Evolutionary conservation across 2,329 filamentous ascomycete genomes (phyloP).

Genomic region (Rhinocladiella mackenziei): DNA sequence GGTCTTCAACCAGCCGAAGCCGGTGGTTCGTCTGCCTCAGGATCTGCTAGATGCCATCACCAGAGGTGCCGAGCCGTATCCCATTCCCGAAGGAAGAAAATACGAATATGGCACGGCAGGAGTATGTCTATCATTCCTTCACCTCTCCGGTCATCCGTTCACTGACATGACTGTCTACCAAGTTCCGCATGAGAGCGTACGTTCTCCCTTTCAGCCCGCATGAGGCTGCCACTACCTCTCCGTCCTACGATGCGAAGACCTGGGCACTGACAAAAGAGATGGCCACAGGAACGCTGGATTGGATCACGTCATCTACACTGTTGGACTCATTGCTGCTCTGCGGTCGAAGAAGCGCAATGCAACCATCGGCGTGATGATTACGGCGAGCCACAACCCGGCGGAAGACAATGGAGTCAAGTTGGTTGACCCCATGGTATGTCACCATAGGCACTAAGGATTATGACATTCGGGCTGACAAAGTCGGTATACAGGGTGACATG

Average conservation of each 20-base stretch:
- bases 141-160: constrained; percentile 6
- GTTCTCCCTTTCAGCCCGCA: constrained; percentile 32
- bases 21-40: constrained; percentile 26
- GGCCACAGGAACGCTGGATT: constrained; percentile 53
- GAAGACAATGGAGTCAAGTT: constrained; percentile 92
- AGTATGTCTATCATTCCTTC: constrained; percentile 42
- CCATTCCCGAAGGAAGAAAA: constrained; percentile 47
- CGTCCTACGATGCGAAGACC: constrained; percentile 29
- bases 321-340: constrained; percentile 81
- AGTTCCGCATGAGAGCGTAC: constrained; percentile 70
- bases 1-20: constrained; percentile 30
- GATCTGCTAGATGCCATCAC: constrained; percentile 44
- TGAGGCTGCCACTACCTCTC: constrained; percentile 31
- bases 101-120: constrained; percentile 61
- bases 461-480: constrained; percentile 21
- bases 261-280: constrained; percentile 31
- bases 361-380: constrained; percentile 95
- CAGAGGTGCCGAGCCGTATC: constrained; percentile 47
- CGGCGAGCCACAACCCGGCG: constrained; percentile 86
- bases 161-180: constrained; percentile 25
- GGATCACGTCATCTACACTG: constrained; percentile 71
- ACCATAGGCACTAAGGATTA: constrained; percentile 1
- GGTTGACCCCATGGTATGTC: constrained; percentile 77
- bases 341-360: constrained; percentile 86
- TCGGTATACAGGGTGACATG: constrained; percentile 62